Evolutionary conservation across 805 yeast genomes (phyloP), one percentile per base, ranked within the genome.

Genomic region (Hanseniaspora thailandica): DNA sequence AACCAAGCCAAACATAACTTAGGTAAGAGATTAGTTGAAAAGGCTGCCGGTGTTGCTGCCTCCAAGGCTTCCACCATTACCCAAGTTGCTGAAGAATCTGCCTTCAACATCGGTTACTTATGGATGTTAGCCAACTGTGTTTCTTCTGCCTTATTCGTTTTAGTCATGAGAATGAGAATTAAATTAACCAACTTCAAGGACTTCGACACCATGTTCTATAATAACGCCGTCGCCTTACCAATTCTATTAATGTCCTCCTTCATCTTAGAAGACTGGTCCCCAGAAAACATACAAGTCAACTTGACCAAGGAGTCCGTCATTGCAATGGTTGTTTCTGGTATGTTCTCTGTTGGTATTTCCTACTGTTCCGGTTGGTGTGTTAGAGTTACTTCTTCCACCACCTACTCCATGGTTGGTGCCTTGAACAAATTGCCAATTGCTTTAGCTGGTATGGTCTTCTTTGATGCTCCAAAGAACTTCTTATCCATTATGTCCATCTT

Each of bases 311-410:
- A 73, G 58, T 76, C 90, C 43, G 77, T 86, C 55, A 76, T 87
- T 58, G 69, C 82, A 44, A 89, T 93, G 96, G 63, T 93, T 58
- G 77, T 90, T 66, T 86, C 96, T 35, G 98, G 98, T 70, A 78
- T 86, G 61, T 83, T 95, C 44, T 84, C 97, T 31, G 95, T 93
- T 52, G 97, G 95, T 73, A 93, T 93, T 68, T 90, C 97, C 44
- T 93, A 93, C 79, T 87, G 96, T 71, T 88, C 97, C 12, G 98
- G 97, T 57, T 93, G 98, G 98, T 93, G 98, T 79, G 95, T 93
- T 60, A 86, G 98, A 74, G 97, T 93, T 59, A 93, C 98, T 43
- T 87, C 97, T 22, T 89, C 97, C 26, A 93, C 98, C 54, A 93
- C 98, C 54, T 93, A 93, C 75, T 87, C 96, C 52, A 93, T 93